These are phyloP conservation scores for Lomentospora prolificans DNA, from an alignment of 2,329 filamentous ascomycete genomes.

Conservation along the genomic window DNA sequence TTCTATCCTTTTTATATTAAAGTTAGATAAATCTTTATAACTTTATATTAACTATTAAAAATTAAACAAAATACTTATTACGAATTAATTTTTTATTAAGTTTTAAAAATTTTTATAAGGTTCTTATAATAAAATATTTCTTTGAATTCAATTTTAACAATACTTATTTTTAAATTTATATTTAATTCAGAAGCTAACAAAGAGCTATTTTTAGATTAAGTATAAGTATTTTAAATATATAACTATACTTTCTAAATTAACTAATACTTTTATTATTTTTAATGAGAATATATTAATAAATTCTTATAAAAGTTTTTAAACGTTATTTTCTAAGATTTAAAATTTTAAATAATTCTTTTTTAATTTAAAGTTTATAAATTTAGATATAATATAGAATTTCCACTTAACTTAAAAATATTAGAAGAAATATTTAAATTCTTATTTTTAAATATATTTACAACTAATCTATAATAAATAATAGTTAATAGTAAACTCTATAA, in stretches of 20 bases:
- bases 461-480: neutral
- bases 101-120: neutral
- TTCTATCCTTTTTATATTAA: neutral
- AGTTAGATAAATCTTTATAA: neutral
- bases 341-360: neutral
- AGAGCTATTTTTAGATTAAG: conserved; percentile 6
- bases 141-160: conserved; percentile 12
- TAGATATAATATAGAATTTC: no score
- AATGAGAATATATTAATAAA: neutral
- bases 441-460: neutral
- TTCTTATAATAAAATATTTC: conserved; percentile 10
- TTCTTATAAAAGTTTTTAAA: neutral
- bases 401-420: neutral
- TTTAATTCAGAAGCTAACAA: neutral
- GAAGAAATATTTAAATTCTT: no score
- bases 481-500: neutral
- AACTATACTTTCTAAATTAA: neutral
- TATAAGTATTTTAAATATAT: conserved; percentile 9
- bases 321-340: neutral
- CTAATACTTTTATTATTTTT: neutral
- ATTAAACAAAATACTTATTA: neutral
- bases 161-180: neutral
- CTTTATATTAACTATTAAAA: neutral
- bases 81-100: neutral
- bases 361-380: neutral